Base-by-base conservation (phyloP, 805 yeast genomes). In the Dipodascus albidus region DNA sequence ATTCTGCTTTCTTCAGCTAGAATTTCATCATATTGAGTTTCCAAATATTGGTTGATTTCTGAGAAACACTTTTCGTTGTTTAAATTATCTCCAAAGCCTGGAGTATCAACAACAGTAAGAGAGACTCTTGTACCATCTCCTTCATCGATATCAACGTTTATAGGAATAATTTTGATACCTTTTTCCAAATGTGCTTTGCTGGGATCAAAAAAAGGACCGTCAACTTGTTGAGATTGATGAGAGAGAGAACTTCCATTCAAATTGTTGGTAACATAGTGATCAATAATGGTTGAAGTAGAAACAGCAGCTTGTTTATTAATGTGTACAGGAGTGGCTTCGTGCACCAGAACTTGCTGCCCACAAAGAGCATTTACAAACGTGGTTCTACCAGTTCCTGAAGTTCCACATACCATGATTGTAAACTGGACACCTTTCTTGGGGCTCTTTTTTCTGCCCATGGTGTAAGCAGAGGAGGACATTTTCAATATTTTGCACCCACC, bases 1-100 rank as follows among this genome's bases (percentile, higher is more conserved):
- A 87, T 83, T 55, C 87, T 77, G n/a, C 83, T 75, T 65, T 86
- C 95, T 64, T 86, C 91, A 9, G 80, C 80, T 58, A 87, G 76
- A 23, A 83, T 81, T 55, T 75, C 75, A 62, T 85, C 89, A 67
- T 81, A 85, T 67, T 85, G 90, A 55, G 72, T 76, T 65, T 83
- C 86, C 56, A 86, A 71, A 68, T 79, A 84, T 38, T 75, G 74
- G 55, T 77, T 76, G 52, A 87, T 75, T 56, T 77, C 70, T 1
- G 60, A 59, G 49, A 75, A 71, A 33, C 80, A 75, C 33, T 69
- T 58, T 50, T 75, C 76, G 66, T 83, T 84, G 68, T 86, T 81
- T 59, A 85, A 73, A 63, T 79, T 82, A 61, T 84, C 90, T 47
- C 91, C 93, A 62, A 84, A 81, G 0, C 91, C 93, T 20, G 87